These are phyloP conservation scores for Colletotrichum tanaceti DNA, from an alignment of 2,329 filamentous ascomycete genomes.

Conservation along the genomic window DNA sequence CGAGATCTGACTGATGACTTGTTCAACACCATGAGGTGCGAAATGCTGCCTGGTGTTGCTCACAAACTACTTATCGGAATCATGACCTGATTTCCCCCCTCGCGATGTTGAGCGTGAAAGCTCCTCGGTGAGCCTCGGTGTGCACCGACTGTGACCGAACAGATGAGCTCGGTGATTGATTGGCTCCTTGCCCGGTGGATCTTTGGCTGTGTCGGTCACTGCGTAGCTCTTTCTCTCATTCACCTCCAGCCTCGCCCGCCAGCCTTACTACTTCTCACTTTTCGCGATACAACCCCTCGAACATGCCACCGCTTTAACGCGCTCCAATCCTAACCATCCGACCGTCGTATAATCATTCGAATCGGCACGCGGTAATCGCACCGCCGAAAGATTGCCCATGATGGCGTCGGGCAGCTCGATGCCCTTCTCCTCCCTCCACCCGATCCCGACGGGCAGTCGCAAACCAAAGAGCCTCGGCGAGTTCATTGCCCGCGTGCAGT, in stretches of 20 bases:
- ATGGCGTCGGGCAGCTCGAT: slow-evolving; percentile 43
- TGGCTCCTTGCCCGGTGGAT: slow-evolving; percentile 20
- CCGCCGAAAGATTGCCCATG: slow-evolving; percentile 10
- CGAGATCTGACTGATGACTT: neutral
- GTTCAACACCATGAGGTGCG: too few species aligned
- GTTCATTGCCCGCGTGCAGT: slow-evolving; percentile 82
- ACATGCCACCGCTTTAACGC: slow-evolving; percentile 2
- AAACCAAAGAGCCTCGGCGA: slow-evolving; percentile 73
- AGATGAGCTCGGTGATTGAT: slow-evolving; percentile 12
- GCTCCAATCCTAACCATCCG: neutral
- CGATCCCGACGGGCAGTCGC: slow-evolving; percentile 69
- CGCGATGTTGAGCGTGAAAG: neutral
- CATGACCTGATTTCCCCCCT: neutral
- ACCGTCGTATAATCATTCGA: neutral
- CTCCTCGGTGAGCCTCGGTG: slow-evolving; percentile 10
- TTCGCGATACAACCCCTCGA: neutral
- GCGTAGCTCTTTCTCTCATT: slow-evolving; percentile 17
- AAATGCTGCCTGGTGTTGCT: neutral
- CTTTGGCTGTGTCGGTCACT: slow-evolving; percentile 12
- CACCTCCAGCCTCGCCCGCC: slow-evolving; percentile 24
- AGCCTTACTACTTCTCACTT: slow-evolving; percentile 22
- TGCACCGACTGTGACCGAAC: neutral
- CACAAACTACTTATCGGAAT: too few species aligned
- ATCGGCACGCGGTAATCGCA: neutral
- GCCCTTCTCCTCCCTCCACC: slow-evolving; percentile 68